Percentiles rank a stretch among this genome's conserved stretches.
Conservation (phyloP, 2,329 filamentous ascomycete genomes). For the Diaporthe eres region DNA sequence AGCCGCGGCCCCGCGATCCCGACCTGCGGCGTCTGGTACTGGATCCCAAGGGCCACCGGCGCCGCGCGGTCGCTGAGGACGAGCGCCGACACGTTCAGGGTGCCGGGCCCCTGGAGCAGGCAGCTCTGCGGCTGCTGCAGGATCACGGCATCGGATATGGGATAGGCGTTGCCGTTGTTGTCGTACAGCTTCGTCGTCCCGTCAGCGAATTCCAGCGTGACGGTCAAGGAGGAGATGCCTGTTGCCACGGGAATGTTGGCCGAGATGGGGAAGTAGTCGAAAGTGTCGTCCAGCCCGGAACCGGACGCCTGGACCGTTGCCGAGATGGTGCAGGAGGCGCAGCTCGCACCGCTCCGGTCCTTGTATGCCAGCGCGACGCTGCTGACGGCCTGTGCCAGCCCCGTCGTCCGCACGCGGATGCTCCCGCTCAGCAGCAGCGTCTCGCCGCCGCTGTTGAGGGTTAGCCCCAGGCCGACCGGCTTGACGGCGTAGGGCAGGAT, state of each 20-base stretch:
- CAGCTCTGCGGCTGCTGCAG: slow-evolving; percentile 72
- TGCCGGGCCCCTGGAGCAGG: slow-evolving; percentile 58
- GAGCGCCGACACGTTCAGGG: slow-evolving; percentile 61
- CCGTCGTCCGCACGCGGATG: slow-evolving; percentile 70
- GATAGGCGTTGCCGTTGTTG: slow-evolving; percentile 71
- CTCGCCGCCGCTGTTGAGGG: slow-evolving; percentile 62
- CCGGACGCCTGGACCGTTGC: slow-evolving; percentile 62
- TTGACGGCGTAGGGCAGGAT: slow-evolving; percentile 72
- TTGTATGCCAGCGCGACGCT: slow-evolving; percentile 69
- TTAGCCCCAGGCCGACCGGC: slow-evolving; percentile 70
- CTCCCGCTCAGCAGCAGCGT: slow-evolving; percentile 66
- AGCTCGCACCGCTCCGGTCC: slow-evolving; percentile 63
- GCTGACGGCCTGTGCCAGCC: slow-evolving; percentile 58
- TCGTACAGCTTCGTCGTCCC: slow-evolving; percentile 63
- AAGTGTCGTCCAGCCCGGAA: slow-evolving; percentile 72
- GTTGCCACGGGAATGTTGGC: slow-evolving; percentile 67
- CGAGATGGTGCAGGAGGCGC: slow-evolving; percentile 63
- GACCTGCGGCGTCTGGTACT: slow-evolving; percentile 58
- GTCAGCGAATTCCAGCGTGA: slow-evolving; percentile 57
- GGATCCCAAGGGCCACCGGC: slow-evolving; percentile 59
- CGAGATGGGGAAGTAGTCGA: slow-evolving; percentile 67
- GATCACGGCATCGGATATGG: slow-evolving; percentile 67
- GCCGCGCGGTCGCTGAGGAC: slow-evolving; percentile 63
- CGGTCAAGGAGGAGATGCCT: slow-evolving; percentile 73
- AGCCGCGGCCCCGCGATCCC: slow-evolving; percentile 60